These are phyloP conservation scores for Aspergillus sojae DNA, from an alignment of 2,329 filamentous ascomycete species.

Conservation along the genomic window DNA sequence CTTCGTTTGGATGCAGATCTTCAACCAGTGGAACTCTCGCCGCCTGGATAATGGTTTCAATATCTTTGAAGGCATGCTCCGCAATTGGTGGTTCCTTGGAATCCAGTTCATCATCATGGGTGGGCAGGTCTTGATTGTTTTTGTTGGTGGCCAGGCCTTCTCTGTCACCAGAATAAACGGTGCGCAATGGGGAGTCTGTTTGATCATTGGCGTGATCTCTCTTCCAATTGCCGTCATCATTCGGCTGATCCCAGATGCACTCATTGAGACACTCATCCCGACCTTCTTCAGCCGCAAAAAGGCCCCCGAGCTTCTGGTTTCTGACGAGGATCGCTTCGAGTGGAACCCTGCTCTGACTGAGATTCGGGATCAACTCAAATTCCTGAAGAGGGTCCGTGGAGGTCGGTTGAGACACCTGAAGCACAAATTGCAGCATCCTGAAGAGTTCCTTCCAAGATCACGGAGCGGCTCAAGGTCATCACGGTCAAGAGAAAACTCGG, in stretches of 20 bases:
- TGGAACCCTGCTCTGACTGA: constrained; percentile 66
- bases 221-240: constrained; percentile 67
- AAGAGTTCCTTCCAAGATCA: constrained; percentile 47
- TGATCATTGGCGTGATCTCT: constrained; percentile 68
- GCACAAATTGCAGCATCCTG: constrained; percentile 63
- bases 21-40: constrained; percentile 55
- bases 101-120: constrained; percentile 69
- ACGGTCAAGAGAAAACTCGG: constrained; percentile 45
- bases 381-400: constrained; percentile 65
- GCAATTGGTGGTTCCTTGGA: constrained; percentile 55
- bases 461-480: constrained; percentile 40
- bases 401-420: constrained; percentile 63
- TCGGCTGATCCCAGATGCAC: constrained; percentile 61
- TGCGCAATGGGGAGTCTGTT: constrained; percentile 69
- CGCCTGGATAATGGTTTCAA: constrained; percentile 50
- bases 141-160: constrained; percentile 70
- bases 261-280: constrained; percentile 50
- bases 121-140: constrained; percentile 72
- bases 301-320: constrained; percentile 46
- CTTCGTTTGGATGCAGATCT: constrained; percentile 52
- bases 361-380: constrained; percentile 65
- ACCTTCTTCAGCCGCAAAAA: constrained; percentile 39
- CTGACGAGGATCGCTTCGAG: constrained; percentile 50
- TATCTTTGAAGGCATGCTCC: constrained; percentile 46
- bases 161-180: constrained; percentile 63